Evolutionary conservation across 805 yeast genomes (phyloP), one percentile per base, ranked within the genome.

Genomic region (Ogataea angusta): DNA sequence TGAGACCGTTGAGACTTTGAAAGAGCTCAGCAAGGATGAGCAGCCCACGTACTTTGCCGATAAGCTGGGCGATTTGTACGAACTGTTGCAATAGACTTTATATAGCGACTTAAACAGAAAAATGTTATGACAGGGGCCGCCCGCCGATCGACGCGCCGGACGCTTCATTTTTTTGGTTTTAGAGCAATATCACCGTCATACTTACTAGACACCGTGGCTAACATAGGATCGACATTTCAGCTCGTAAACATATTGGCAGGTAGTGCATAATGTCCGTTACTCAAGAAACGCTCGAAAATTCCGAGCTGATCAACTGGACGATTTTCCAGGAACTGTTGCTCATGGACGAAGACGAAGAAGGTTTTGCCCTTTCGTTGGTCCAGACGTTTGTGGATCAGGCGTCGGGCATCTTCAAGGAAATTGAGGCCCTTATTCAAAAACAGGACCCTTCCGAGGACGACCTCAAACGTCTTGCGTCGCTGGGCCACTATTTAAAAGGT

Each of bases 301-400:
- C 79, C 8, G 95, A 86, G 29, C 69, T 86, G 48, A 82, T 93
- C 46, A 90, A 89, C 60, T 88, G 96, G 96, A 68, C 76, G 30
- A 91, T 89, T 21, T 83, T 93, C 59, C 78, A 82, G 42, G 98
- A 93, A 67, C 72, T 93, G 43, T 75, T 90, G 36, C 81, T 86
- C 38, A 90, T 93, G 97, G 99, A 93, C 63, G 96, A 91, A 57
- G 98, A 91, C 55, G 95, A 85, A 57, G 93, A 90, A 44, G 96
- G 88, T 6, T 93, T 93, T 68, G 82, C 91, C 24, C 70, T 78
- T 53, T 74, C 84, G 26, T 70, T 93, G 42, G 82, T 91, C 40
- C 76, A 76, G 45, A 89, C 95, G 23, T 91, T 86, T 62, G 86
- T 84, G 43, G 95, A 87, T 42, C 99, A 93, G 65, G 96, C 95